Percentiles rank a stretch among this genome's conserved stretches.
Conservation (phyloP, 495 filamentous ascomycete genomes). For the Chaetomium cochliodes region DNA sequence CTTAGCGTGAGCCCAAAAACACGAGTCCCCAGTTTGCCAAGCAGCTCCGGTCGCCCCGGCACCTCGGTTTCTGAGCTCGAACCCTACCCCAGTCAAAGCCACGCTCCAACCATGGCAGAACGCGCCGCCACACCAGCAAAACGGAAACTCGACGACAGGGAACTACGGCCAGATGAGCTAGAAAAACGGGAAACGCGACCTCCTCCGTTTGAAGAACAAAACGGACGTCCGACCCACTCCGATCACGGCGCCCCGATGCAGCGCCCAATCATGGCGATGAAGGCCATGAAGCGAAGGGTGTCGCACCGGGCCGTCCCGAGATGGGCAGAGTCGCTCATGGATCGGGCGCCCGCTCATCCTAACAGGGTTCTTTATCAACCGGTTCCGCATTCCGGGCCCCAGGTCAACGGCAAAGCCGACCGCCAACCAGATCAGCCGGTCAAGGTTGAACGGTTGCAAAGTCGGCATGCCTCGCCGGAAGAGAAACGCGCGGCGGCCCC, state of each 20-base stretch:
- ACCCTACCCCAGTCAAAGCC: conserved; percentile 37
- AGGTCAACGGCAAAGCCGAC: conserved; percentile 43
- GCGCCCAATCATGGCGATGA: conserved; percentile 32
- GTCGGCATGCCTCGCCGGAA: conserved; percentile 51
- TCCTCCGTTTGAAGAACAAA: conserved; percentile 42
- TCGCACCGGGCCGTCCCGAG: conserved; percentile 43
- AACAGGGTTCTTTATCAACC: conserved; percentile 43
- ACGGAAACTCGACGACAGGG: conserved; percentile 54
- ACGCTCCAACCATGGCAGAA: conserved; percentile 35
- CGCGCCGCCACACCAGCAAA: conserved; percentile 47
- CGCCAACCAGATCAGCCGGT: conserved; percentile 37
- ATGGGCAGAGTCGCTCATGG: conserved; percentile 44
- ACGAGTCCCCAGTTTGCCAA: conserved; percentile 52
- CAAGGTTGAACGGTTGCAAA: conserved; percentile 19
- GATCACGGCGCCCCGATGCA: conserved; percentile 24
- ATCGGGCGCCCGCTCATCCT: conserved; percentile 32
- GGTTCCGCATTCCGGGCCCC: conserved; percentile 27
- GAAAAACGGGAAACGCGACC: conserved; percentile 45
- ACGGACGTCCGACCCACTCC: conserved; percentile 37
- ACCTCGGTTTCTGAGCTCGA: conserved; percentile 45
- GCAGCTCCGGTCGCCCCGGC: conserved; percentile 42
- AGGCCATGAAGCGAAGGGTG: conserved; percentile 35
- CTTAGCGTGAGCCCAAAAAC: conserved; percentile 67
- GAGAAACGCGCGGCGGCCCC: conserved; percentile 40
- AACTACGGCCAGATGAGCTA: conserved; percentile 45